Base-by-base conservation (phyloP, 768 basidiomycete genomes). In the Lactarius psammicola region DNA sequence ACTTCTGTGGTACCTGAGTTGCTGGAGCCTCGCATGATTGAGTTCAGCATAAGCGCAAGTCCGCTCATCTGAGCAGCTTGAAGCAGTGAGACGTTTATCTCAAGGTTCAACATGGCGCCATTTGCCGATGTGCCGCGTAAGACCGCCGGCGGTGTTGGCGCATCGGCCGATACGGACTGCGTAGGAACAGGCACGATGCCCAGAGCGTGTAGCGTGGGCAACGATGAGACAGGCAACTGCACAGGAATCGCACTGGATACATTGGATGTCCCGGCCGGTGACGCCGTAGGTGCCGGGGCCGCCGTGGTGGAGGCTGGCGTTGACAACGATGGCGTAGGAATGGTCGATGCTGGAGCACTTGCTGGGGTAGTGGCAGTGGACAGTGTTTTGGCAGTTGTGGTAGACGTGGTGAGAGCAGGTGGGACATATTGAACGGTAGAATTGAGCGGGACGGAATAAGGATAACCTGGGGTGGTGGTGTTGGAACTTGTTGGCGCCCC, bases 1-100 rank as follows among this genome's bases (percentile, higher is more conserved):
- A 56, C 58, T 13, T 67, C 49, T 60, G 66, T 56, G 46, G 69
- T 60, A 44, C 70, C 58, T 44, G 69, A 67, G 54, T 65, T 70
- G 42, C 70, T 69, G 49, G 67, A 54, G n/a, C 57, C 46, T 31
- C 84, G 81, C 80, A 89, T 86, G 68, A 92, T 74, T 2, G 87
- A 85, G 74, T 89, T 91, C 67, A 92, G 75, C 13, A 92, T 78
- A 68, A 87, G 77, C 23, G 88, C 88, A 69, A 92, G 71, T 17
- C 89, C 89, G 72, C 82, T 89, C 85, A 89, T 87, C 71, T 93
- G 91, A n/a, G 84, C 78, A 20, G 85, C 80, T 74, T 90, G 87
- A 62, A 94, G 78, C 23, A 87, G 75, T 18, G 86, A 85, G 33
- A 92, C 85, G 66, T 92, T 92, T 72, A 94, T 89, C 68, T 93